phyloP scores from a whole-genome alignment of 768 basidiomycete species.

The Podaxis mareebaensis region DNA sequence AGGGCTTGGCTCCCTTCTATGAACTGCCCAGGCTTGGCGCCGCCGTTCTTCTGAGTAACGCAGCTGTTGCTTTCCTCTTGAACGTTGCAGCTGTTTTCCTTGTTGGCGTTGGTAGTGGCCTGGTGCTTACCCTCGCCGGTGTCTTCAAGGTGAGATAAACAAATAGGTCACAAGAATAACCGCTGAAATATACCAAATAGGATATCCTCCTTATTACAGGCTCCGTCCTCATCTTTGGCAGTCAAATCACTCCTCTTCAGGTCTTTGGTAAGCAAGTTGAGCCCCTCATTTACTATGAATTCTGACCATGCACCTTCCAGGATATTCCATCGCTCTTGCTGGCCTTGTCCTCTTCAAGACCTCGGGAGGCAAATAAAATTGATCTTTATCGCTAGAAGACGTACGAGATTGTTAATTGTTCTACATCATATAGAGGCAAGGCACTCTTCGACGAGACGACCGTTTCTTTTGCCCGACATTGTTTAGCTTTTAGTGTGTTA shows the following conservation, averaged over 20 bases:
- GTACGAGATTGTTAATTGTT: neutral
- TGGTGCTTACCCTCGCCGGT: slow-evolving; percentile 90
- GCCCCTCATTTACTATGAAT: neutral
- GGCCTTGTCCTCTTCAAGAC: slow-evolving; percentile 89
- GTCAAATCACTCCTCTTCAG: slow-evolving; percentile 80
- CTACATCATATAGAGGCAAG: neutral
- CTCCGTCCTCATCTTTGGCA: slow-evolving; percentile 84
- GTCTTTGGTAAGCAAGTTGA: slow-evolving; percentile 59
- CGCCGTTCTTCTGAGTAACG: slow-evolving; percentile 78
- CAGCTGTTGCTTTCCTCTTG: slow-evolving; percentile 81
- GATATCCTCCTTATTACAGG: slow-evolving; percentile 94
- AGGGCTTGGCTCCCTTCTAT: slow-evolving; percentile 86
- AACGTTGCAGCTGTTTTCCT: slow-evolving; percentile 95
- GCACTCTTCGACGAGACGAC: neutral
- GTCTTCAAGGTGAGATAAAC: slow-evolving; percentile 76
- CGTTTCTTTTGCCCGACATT: neutral
- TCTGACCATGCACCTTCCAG: slow-evolving; percentile 32
- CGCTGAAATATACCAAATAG: slow-evolving; percentile 34
- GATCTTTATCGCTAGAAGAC: neutral
- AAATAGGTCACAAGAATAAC: neutral
- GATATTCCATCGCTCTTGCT: slow-evolving; percentile 85
- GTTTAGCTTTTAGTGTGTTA: neutral
- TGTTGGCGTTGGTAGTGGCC: slow-evolving; percentile 83
- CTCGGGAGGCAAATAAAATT: slow-evolving; percentile 53
- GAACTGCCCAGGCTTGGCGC: slow-evolving; percentile 67